Evolutionary conservation across 495 filamentous ascomycete species (phyloP).

Genomic region (Penicillium turbatum): DNA sequence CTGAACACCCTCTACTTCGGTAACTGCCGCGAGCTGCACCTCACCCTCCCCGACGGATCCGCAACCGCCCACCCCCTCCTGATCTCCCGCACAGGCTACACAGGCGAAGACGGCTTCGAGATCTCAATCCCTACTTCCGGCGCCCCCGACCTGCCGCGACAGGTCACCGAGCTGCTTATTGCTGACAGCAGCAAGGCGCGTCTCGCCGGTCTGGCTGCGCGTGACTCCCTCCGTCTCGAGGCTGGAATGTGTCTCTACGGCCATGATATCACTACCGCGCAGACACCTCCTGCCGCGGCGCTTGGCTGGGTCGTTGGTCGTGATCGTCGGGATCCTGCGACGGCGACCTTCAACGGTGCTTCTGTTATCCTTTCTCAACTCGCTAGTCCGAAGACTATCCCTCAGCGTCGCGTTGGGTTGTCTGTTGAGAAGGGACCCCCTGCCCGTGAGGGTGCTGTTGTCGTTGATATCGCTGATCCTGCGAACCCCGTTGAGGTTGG

Average conservation of each 20-base stretch:
- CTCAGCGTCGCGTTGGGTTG: slow-evolving; percentile 72
- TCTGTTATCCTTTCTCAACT: slow-evolving; percentile 69
- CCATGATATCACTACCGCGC: slow-evolving; percentile 88
- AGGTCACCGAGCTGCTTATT: slow-evolving; percentile 61
- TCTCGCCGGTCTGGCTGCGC: slow-evolving; percentile 81
- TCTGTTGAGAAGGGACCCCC: slow-evolving; percentile 78
- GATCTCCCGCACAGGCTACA: slow-evolving; percentile 87
- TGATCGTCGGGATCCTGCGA: slow-evolving; percentile 54
- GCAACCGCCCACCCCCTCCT: slow-evolving; percentile 54
- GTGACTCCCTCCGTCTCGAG: slow-evolving; percentile 89
- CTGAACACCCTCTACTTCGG: slow-evolving; percentile 77
- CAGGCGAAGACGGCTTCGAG: slow-evolving; percentile 97
- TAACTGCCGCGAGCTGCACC: slow-evolving; percentile 53
- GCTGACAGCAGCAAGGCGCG: slow-evolving; percentile 57
- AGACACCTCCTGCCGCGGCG: slow-evolving; percentile 79
- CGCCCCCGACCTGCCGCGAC: slow-evolving; percentile 35
- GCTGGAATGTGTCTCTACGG: slow-evolving; percentile 98
- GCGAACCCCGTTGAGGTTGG: slow-evolving; percentile 46
- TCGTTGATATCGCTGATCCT: slow-evolving; percentile 60
- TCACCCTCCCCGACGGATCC: slow-evolving; percentile 46
- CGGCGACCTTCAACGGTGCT: slow-evolving; percentile 69
- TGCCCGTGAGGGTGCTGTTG: slow-evolving; percentile 81
- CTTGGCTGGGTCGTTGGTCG: slow-evolving; percentile 84
- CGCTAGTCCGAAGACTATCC: slow-evolving; percentile 61
- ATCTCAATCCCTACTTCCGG: slow-evolving; percentile 66